Conservation (phyloP, 2,329 filamentous ascomycete species). For the Microcyclospora tardicrescens region DNA sequence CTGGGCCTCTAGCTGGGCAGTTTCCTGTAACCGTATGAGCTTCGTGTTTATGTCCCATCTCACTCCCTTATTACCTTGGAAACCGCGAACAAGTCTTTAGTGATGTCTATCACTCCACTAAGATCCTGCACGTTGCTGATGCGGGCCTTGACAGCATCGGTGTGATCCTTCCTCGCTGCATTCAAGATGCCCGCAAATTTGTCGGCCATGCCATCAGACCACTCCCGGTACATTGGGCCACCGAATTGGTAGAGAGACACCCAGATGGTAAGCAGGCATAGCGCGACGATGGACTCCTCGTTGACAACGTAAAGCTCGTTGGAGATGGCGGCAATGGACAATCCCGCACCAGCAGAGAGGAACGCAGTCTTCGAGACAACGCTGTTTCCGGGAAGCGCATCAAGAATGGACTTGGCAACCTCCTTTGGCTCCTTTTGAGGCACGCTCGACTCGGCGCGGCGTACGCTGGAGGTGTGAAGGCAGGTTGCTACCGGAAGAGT, state of each 20-base stretch:
- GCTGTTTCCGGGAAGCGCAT: slow-evolving; percentile 82
- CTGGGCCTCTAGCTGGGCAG: slow-evolving; percentile 87
- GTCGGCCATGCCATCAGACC: slow-evolving; percentile 76
- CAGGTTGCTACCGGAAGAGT: slow-evolving; percentile 62
- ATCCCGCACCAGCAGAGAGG: slow-evolving; percentile 79
- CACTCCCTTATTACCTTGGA: slow-evolving; percentile 61
- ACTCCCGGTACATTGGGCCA: slow-evolving; percentile 82
- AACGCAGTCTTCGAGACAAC: slow-evolving; percentile 93
- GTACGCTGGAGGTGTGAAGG: slow-evolving; percentile 51
- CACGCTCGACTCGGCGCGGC: slow-evolving; percentile 54
- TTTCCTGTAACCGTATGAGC: slow-evolving; percentile 53
- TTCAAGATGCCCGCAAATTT: slow-evolving; percentile 96
- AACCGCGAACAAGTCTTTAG: slow-evolving; percentile 92
- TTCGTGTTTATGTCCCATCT: not conserved
- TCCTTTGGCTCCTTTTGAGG: slow-evolving; percentile 83
- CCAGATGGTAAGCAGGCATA: slow-evolving; percentile 91
- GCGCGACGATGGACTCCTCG: slow-evolving; percentile 90
- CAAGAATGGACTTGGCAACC: slow-evolving; percentile 92
- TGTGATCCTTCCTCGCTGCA: slow-evolving; percentile 86
- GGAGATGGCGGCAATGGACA: slow-evolving; percentile 90
- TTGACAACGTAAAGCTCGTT: slow-evolving; percentile 99
- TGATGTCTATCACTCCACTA: slow-evolving; percentile 85
- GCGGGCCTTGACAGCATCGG: slow-evolving; percentile 82
- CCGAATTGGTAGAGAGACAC: slow-evolving; percentile 83
- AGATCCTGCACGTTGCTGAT: slow-evolving; percentile 94